These are phyloP conservation scores for Gracilariopsis chorda DNA, from an alignment of 23 red algal genomes.

Conservation along the genomic window DNA sequence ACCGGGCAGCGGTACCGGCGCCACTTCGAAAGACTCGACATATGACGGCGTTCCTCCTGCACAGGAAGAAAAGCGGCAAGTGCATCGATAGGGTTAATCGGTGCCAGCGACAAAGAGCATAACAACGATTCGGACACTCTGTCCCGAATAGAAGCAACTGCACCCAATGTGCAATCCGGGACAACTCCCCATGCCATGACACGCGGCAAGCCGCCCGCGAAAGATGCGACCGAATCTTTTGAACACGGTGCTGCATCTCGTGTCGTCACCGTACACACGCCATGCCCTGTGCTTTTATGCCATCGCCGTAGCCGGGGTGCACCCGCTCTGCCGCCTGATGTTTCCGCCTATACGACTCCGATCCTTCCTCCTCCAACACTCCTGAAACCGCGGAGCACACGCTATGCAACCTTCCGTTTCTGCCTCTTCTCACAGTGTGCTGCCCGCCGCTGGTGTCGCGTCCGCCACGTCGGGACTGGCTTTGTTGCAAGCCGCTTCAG, in stretches of 20 bases:
- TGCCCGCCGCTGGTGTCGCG: background rate
- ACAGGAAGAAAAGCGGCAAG: background rate
- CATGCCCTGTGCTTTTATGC: background rate
- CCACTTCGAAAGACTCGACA: background rate
- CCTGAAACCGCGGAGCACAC: background rate
- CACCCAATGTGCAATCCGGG: no score
- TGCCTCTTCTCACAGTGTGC: no score
- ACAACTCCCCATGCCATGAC: background rate
- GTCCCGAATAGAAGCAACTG: no score
- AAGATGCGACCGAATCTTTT: background rate
- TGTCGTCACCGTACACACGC: background rate
- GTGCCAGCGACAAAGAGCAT: background rate
- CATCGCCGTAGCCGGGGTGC: background rate
- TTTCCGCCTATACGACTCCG: background rate
- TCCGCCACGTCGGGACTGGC: background rate
- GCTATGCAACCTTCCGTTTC: no score
- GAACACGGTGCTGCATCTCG: background rate
- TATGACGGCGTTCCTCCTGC: background rate
- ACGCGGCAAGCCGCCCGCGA: background rate
- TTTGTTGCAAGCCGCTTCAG: background rate
- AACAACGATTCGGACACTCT: background rate
- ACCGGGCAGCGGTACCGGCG: background rate
- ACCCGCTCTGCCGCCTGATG: background rate
- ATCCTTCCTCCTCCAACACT: background rate
- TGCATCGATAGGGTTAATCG: background rate